These are phyloP conservation scores for Phytophthora meadii DNA, from an alignment of 352 stramenopile genomes.

Conservation along the genomic window DNA sequence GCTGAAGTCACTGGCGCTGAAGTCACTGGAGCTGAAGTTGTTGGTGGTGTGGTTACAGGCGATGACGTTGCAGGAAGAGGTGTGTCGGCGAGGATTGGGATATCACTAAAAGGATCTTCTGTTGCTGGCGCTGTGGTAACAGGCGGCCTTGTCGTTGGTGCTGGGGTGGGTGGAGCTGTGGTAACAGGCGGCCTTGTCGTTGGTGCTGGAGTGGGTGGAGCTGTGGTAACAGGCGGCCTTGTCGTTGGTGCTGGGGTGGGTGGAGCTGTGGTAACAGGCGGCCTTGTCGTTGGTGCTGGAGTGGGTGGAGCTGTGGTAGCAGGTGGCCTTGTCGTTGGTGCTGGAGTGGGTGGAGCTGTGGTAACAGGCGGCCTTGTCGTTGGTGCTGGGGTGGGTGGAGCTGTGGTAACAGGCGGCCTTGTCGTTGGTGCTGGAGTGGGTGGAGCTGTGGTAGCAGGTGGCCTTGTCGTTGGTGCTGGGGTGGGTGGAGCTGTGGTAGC, in stretches of 20 bases:
- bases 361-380: background rate
- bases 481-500: background rate
- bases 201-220: background rate
- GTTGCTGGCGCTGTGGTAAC: background rate
- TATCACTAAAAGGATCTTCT: conserved; percentile 6
- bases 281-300: background rate
- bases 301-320: conserved; percentile 3
- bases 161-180: background rate
- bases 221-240: background rate
- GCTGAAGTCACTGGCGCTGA: background rate
- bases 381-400: background rate
- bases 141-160: conserved; percentile 3
- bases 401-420: background rate
- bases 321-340: background rate
- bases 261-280: background rate
- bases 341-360: background rate
- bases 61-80: background rate
- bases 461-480: conserved; percentile 5
- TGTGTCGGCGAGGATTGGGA: conserved; percentile 6
- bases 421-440: conserved; percentile 1
- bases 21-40: background rate
- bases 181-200: background rate
- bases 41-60: background rate
- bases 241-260: conserved; percentile 7
- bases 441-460: conserved; percentile 8